Conservation (phyloP, 257 asterid species). For the Solanum etuberosum region DNA sequence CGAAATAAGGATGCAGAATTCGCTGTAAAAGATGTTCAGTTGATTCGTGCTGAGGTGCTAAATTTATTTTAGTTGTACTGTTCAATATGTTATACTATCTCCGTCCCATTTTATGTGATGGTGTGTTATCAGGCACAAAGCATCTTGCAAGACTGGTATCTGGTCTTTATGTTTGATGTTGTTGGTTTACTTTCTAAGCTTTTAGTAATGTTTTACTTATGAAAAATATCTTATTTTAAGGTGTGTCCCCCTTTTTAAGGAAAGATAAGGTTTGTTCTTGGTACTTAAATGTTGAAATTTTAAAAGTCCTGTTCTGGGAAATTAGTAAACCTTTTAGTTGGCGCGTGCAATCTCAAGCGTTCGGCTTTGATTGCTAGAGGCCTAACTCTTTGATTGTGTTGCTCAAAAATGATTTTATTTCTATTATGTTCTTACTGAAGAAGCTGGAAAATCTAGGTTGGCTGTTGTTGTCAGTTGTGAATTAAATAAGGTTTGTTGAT, state of each 20-base stretch:
- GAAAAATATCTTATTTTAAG: background rate
- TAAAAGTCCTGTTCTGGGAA: background rate
- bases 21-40: constrained; percentile 70
- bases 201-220: background rate
- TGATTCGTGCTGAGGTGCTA: constrained; percentile 81
- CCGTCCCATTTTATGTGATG: background rate
- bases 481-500: background rate
- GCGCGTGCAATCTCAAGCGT: background rate
- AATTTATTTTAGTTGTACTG: background rate
- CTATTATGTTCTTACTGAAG: background rate
- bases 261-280: background rate
- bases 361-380: background rate
- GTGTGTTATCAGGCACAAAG: background rate
- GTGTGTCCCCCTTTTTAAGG: background rate
- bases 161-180: background rate
- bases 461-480: background rate
- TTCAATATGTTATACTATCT: background rate
- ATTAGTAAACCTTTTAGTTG: background rate
- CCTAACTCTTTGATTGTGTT: background rate
- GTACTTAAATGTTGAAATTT: background rate
- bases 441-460: background rate
- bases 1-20: constrained; percentile 39
- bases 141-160: background rate
- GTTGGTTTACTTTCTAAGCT: background rate
- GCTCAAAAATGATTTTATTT: background rate